Evolutionary conservation across 768 basidiomycete species (phyloP).

Genomic region (Tricholoma saponaceum): DNA sequence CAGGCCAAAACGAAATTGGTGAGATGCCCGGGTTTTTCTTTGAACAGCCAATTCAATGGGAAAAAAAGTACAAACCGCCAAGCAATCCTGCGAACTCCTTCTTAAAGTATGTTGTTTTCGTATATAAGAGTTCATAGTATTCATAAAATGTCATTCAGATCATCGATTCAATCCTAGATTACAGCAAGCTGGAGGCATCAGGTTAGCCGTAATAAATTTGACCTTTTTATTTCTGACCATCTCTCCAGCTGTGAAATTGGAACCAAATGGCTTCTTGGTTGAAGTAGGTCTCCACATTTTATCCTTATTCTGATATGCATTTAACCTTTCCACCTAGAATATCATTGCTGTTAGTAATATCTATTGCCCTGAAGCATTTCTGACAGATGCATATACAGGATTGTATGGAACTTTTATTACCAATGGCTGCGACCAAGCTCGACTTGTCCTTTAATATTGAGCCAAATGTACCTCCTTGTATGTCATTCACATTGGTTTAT

Average conservation of each 20-base stretch:
- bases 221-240: slow-evolving; percentile 6
- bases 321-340: slow-evolving; percentile 33
- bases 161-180: slow-evolving; percentile 76
- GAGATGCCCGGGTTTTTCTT: neutral
- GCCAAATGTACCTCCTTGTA: slow-evolving; percentile 61
- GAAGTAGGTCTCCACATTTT: slow-evolving; percentile 37
- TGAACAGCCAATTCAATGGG: neutral
- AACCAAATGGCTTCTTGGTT: slow-evolving; percentile 60
- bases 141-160: slow-evolving; percentile 38
- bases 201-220: slow-evolving; percentile 29
- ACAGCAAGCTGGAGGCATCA: slow-evolving; percentile 76
- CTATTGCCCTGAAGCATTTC: neutral
- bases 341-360: slow-evolving; percentile 53
- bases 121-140: neutral
- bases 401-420: slow-evolving; percentile 71
- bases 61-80: slow-evolving; percentile 66
- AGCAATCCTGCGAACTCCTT: slow-evolving; percentile 72
- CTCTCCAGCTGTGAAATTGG: slow-evolving; percentile 59
- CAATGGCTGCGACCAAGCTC: slow-evolving; percentile 72
- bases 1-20: slow-evolving; percentile 71
- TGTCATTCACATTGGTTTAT: slow-evolving; percentile 10
- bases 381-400: slow-evolving; percentile 38
- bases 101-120: slow-evolving; percentile 43
- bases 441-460: slow-evolving; percentile 73
- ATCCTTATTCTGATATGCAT: neutral